Base-by-base conservation (phyloP, 1,284 basidiomycete species). In the Taiwanofungus camphoratus region DNA sequence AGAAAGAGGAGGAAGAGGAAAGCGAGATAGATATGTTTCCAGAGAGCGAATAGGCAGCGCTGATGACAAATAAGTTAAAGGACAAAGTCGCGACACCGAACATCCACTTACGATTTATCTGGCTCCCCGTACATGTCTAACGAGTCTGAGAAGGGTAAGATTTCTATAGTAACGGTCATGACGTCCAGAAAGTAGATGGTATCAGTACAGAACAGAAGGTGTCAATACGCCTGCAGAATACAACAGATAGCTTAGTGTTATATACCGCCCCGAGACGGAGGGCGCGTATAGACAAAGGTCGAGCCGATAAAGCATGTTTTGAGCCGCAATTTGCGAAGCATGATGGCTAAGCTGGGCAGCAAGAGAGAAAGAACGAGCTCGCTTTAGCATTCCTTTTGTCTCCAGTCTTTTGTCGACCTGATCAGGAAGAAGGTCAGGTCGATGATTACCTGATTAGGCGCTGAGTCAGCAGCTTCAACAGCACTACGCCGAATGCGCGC, bases 41-140 rank as follows among this genome's bases (percentile, higher is more conserved):
- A 12, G 86, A 84, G 42, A 90, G 69, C 11, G 87, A 87, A 60
- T 87, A 90, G 1, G 80, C 78, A 43, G 79, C 76, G 48, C 87
- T 39, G 36, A 23, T 35, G 21, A 35, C 39, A 35, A 39, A 46
- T 44, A 45, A 45, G 36, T 45, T 32, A 5, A 42, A 32, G 18
- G 36, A 44, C 23, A 18, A 41, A 20, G 20, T 36, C 18, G 24
- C 15, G 38, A 16, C 4, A 21, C 1, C 27, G 16, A 31, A 21
- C 12, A 34, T 39, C 12, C 7, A 65, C 83, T 70, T 58, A 88
- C 87, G 66, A 71, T 44, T 68, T 52, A 60, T 85, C 77, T n/a
- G 77, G 73, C 15, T 74, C 68, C 42, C 84, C 86, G 56, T 77
- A 78, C 74, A 89, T 79, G 22, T 57, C 53, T 26, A 57, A 41